Evolutionary conservation across 2,329 filamentous ascomycete genomes (phyloP).

Genomic region (Drechslerella stenobrocha): DNA sequence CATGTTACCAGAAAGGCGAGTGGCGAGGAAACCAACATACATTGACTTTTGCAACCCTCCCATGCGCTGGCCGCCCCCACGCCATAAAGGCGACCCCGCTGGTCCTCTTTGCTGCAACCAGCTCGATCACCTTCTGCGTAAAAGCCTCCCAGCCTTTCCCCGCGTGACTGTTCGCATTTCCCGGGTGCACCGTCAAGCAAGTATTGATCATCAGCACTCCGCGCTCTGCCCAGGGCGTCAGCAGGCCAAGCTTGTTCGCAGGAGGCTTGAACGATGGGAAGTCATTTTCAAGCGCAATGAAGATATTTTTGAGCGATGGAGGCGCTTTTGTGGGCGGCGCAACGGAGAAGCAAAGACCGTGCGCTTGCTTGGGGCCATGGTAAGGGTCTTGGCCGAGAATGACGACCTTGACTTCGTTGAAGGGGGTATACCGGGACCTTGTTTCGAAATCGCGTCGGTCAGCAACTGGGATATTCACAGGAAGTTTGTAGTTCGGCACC

Average conservation of each 20-base stretch:
- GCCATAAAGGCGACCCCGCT: slow-evolving; percentile 90
- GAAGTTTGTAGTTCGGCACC: neutral
- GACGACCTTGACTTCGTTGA: slow-evolving; percentile 85
- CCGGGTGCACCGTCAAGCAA: slow-evolving; percentile 86
- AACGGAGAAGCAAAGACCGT: slow-evolving; percentile 94
- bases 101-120: slow-evolving; percentile 74
- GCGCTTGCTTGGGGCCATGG: slow-evolving; percentile 92
- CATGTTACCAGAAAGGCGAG: too few relatives aligned
- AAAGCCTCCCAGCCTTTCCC: slow-evolving; percentile 90
- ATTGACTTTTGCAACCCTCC: slow-evolving; percentile 75
- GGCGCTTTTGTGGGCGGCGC: slow-evolving; percentile 84
- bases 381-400: slow-evolving; percentile 97
- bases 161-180: slow-evolving; percentile 82
- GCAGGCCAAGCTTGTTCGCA: slow-evolving; percentile 74
- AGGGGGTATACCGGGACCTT: slow-evolving; percentile 94
- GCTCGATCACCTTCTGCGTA: slow-evolving; percentile 87
- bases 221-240: slow-evolving; percentile 91
- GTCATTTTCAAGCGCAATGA: slow-evolving; percentile 81
- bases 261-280: slow-evolving; percentile 79
- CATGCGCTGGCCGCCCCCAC: slow-evolving; percentile 84
- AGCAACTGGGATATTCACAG: slow-evolving; percentile 5
- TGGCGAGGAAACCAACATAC: slow-evolving; percentile 17
- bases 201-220: slow-evolving; percentile 94
- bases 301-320: slow-evolving; percentile 91
- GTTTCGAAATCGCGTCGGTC: too few relatives aligned